Percentiles rank a stretch among this genome's conserved stretches.
Conservation (phyloP, 1,139 yeast genomes). For the Eremothecium sinecaudum region DNA sequence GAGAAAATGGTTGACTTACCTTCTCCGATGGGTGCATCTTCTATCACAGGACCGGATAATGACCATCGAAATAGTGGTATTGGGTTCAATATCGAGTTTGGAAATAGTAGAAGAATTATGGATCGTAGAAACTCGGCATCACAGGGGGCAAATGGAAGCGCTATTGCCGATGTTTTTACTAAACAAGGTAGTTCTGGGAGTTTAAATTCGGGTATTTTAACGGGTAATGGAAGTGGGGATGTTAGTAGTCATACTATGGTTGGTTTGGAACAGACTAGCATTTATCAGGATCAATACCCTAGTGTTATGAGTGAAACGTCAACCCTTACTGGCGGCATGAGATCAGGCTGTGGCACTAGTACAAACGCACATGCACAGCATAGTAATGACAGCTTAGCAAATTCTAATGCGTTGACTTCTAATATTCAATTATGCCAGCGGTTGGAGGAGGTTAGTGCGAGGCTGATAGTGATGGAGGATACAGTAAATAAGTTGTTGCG, state of each 20-base stretch:
- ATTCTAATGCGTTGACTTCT: slow-evolving; percentile 5
- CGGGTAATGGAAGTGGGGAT: neutral
- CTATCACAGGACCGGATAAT: neutral
- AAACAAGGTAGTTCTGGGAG: neutral
- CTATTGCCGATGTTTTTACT: neutral
- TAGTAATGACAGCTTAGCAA: neutral
- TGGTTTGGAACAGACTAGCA: too few relatives aligned
- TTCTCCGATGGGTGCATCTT: too few relatives aligned
- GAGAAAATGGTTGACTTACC: too few relatives aligned
- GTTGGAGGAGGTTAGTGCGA: slow-evolving; percentile 27
- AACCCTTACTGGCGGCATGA: too few relatives aligned
- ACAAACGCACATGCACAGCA: neutral
- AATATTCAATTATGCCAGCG: slow-evolving; percentile 16
- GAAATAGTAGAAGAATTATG: neutral
- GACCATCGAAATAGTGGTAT: neutral
- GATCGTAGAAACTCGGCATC: neutral
- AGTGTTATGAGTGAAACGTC: too few relatives aligned
- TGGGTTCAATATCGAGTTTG: neutral
- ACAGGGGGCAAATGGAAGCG: neutral
- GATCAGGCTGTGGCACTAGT: neutral
- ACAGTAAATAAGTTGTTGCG: slow-evolving; percentile 19
- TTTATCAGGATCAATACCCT: too few relatives aligned
- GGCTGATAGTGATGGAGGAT: slow-evolving; percentile 27
- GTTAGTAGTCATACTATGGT: neutral
- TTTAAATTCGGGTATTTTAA: neutral